A percentile compares a stretch with the other conserved stretches of the same genome.
Conservation (phyloP, 169 alveolate species). For the Eimeria tenella region DNA sequence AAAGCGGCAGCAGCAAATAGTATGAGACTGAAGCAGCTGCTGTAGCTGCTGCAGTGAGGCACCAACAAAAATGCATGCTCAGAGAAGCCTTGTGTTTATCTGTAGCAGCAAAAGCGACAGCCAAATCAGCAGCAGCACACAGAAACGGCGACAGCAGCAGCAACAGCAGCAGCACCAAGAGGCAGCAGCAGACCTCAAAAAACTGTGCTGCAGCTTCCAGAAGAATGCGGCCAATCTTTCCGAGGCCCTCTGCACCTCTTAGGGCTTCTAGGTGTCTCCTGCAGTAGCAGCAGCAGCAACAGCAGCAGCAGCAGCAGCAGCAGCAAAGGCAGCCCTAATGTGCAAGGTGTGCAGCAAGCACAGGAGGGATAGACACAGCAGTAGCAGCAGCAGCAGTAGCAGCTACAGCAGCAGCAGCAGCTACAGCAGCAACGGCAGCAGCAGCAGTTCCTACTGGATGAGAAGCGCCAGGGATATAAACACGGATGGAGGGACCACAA, state of each 20-base stretch:
- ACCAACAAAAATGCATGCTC: not conserved
- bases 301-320: not conserved
- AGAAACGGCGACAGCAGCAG: not conserved
- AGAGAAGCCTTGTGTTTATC: not conserved
- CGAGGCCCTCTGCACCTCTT: not conserved
- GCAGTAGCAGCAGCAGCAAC: constrained; percentile 1
- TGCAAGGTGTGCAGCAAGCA: not conserved
- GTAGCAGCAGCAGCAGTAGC: not conserved
- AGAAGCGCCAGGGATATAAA: constrained; percentile 22
- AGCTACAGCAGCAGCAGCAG: constrained; percentile 3
- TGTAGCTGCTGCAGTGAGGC: not conserved
- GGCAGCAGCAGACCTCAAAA: not conserved
- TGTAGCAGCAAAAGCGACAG: no score
- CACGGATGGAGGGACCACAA: constrained; percentile 49
- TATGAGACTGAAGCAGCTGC: not conserved
- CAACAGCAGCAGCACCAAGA: not conserved
- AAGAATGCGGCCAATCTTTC: not conserved
- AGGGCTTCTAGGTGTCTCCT: not conserved
- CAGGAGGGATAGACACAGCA: not conserved
- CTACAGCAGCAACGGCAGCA: constrained; percentile 27
- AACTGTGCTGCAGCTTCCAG: not conserved
- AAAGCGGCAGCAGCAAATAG: not conserved
- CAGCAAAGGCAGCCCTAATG: not conserved
- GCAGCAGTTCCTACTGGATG: constrained; percentile 14
- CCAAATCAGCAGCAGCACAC: not conserved